These are phyloP conservation scores for Sporodiniella umbellata DNA, from an alignment of 371 early-diverging fungal genomes.

Conservation along the genomic window DNA sequence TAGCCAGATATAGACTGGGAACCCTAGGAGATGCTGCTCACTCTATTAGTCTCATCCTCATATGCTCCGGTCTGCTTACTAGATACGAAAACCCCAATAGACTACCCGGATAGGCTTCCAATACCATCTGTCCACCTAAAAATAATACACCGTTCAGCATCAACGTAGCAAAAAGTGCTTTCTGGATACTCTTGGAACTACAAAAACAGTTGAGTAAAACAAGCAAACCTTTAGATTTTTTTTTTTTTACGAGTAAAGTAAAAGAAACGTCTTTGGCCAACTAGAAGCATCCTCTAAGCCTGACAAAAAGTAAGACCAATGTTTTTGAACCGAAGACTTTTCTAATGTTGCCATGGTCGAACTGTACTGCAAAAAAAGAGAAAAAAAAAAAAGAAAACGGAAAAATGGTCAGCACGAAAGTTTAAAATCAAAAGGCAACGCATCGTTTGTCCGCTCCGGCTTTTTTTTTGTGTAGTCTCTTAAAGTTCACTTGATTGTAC, in stretches of 20 bases:
- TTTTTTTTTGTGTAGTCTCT: too few species aligned
- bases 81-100: conserved; percentile 35
- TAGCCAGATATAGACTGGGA: conserved; percentile 35
- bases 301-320: conserved; percentile 29
- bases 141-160: conserved; percentile 37
- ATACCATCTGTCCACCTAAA: conserved; percentile 28
- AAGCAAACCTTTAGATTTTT: too few species aligned
- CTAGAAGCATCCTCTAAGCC: conserved; percentile 35
- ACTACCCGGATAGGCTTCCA: conserved; percentile 29
- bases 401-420: background rate
- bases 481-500: too few species aligned
- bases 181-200: conserved; percentile 35
- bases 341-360: conserved; percentile 19
- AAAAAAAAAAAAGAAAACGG: conserved; percentile 1
- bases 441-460: too few species aligned
- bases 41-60: background rate
- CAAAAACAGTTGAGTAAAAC: too few species aligned
- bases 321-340: conserved; percentile 23
- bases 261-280: conserved; percentile 39
- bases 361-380: background rate
- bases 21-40: conserved; percentile 28
- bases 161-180: conserved; percentile 28
- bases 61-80: conserved; percentile 12
- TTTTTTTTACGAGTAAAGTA: conserved; percentile 35
- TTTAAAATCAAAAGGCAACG: conserved; percentile 34